Evolutionary conservation across 1,284 basidiomycete species (phyloP), one percentile per base, ranked within the genome.

Genomic region (Ceratobasidium sp.): DNA sequence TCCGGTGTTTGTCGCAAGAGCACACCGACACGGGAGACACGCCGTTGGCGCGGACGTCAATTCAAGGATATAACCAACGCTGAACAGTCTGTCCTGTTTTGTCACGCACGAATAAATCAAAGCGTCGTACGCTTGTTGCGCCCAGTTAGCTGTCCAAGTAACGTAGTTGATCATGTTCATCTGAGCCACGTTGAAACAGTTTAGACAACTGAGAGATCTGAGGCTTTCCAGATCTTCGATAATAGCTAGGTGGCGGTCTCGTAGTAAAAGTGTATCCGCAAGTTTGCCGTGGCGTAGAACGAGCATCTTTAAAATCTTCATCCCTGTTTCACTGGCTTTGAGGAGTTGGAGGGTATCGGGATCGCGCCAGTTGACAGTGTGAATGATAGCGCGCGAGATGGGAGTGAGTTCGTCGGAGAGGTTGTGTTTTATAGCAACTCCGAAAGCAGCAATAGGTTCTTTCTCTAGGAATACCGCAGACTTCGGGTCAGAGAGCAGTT

Each of bases 271-370:
- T 1, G 36, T 24, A 36, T 56, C 51, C 15, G 51, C 65, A 33
- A 67, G 65, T 54, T 67, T 67, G 50, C 51, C 29, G 22, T 67
- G 50, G 5, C 65, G 29, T 22, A 67, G n/a, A 1, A 51, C 65
- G 6, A 67, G 50, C 65, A 67, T 67, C 17, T 53, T 56, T 5
- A 67, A 36, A n/a, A 67, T 56, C 19, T 53, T 31, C 6, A 51
- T 47, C 7, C 65, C 65, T 36, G 33, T 36, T 1, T 29, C 3
- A n/a, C 50, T 33, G 29, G 51, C 15, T 17, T 44, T 50, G 19
- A 67, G 65, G 15, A 67, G 31, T 56, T 67, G 27, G 9, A 54
- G 14, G n/a, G n/a, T 36, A 22, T 67, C 50, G 15, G 29, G 29
- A 19, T 67, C 65, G 2, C 65, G 65, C 19, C 53, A 41, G 36